Base-by-base conservation (phyloP, 2,329 filamentous ascomycete genomes). In the Paramyrothecium roridum region DNA sequence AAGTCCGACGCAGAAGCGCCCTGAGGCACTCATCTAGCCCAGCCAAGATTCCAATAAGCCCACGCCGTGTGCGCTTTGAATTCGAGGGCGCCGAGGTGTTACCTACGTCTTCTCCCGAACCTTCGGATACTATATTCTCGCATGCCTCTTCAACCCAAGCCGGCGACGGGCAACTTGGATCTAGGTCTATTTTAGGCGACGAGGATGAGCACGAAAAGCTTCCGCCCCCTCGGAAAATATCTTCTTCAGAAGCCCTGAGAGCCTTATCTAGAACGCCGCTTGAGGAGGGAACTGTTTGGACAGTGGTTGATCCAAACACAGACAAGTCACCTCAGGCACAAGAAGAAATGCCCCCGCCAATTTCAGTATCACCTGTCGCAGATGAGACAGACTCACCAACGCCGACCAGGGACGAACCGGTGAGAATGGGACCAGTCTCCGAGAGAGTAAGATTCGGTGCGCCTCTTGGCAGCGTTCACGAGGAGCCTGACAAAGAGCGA, bases 11-110 rank as follows among this genome's bases (percentile, higher is more conserved):
- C 49, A 76, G 82, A 59, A 86, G 85, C 62, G 84, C 82, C 48
- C 68, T 87, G 55, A 80, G 84, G 55, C 76, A 83, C 50, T 79
- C 80, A 1, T 83, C 80, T 8, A 83, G 77, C 61, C 76, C 73
- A 33, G 77, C 79, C 23, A 79, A 75, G 51, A 76, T 78, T 53
- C 72, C 70, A 7, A 74, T 76, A 47, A 85, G 82, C 62, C 82
- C 82, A n/a, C 78, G 84, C 30, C 77, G 82, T 56, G 85, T 87
- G 55, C 83, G 85, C 50, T 87, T 87, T 59, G 79, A 85, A 40
- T 79, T 87, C 48, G 78, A 79, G 65, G 84, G 83, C 53, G 73
- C 78, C 59, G 83, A 87, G 63, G 82, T 88, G 37, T 70, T 85
- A 55, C 82, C 84, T 20, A 85, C 83, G 48, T 73, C 78, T 23